Base-by-base conservation (phyloP, 139 green algal species). In the Ettlia oleoabundans region DNA sequence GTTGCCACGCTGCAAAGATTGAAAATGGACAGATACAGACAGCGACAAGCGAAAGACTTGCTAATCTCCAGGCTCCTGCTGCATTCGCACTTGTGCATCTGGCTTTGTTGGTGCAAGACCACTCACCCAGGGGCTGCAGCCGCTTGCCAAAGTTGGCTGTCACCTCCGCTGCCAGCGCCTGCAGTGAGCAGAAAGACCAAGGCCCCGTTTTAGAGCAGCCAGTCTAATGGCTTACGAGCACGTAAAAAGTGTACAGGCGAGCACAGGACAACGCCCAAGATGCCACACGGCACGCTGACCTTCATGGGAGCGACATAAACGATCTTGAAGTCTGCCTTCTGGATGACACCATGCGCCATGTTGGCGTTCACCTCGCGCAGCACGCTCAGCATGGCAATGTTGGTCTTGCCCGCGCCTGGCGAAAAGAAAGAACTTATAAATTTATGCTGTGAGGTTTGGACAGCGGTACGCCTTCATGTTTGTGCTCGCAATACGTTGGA, bases 221-320 rank as follows among this genome's bases (percentile, higher is more conserved):
- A 58, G 47, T 15, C 10, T 24, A 10, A 15, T 58, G 47, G 47
- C 47, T 15, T 24, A 15, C 63, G 13, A 42, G 18, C 30, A 43
- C 7, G 35, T 30, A 51, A 26, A 3, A 35, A 47, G 19, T 7
- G 4, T 35, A 6, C 38, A 22, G 18, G 38, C 37, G 47, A 58
- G 47, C 47, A 58, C n/a, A n/a, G n/a, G n/a, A n/a, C n/a, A n/a
- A n/a, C n/a, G n/a, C n/a, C n/a, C n/a, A n/a, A n/a, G n/a, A n/a
- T n/a, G n/a, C 13, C 47, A 58, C 47, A 58, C 13, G 47, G 47
- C 69, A 22, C 26, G 26, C 71, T 30, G 32, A 62, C 75, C 93
- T 99, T 99, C 97, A 99, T 99, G 66, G 97, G 97, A 9, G 97
- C 97, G 33, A 99, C 95, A 74, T 99, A 99, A 15, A 99, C 95